Base-by-base conservation (phyloP, 139 green algal species). In the Picocystis salinarum region DNA sequence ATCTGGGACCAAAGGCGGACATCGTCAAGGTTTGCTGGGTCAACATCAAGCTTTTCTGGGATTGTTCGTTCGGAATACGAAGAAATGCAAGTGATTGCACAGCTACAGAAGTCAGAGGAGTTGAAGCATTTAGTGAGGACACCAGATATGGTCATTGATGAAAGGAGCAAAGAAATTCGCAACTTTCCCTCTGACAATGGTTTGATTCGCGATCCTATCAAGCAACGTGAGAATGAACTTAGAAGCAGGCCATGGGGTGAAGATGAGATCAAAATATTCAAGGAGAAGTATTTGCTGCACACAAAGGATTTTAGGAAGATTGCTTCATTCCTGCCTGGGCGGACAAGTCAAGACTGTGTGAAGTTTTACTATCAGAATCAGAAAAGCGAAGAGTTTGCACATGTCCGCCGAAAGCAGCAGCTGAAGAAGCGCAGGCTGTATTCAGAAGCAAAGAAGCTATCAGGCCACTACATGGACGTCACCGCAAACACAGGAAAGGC, bases 271-370 rank as follows among this genome's bases (percentile, higher is more conserved):
- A 55, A 54, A 5, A 59, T 79, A 18, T 94, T 94, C 62, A 61
- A 76, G 30, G 83, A 94, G 31, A 76, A 76, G 40, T 94, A 83
- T 60, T 56, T 82, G 49, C 29, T 62, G 45, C 52, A 69, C 45
- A 66, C 69, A 50, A 73, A 85, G 58, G 74, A 94, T 53, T 94
- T 94, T 52, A 39, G 47, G 15, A 54, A 46, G n/a, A 91, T 94
- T 34, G 48, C 77, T 4, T 30, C 46, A n/a, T 74, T 57, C 63
- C 72, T 94, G 33, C 58, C 61, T 6, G 58, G 58, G 10, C 73
- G 83, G 42, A 79, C 58, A 6, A 57, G 65, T 0, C 66, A 61
- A 17, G 83, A 94, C 44, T 88, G 84, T 53, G 50, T 85, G 17
- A n/a, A 22, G 6, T 51, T 64, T 58, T 73, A 71, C 61, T 73